Evolutionary conservation across 2,329 filamentous ascomycete genomes (phyloP), one percentile per base, ranked within the genome.

Genomic region (Stagonosporopsis cucurbitacearum): DNA sequence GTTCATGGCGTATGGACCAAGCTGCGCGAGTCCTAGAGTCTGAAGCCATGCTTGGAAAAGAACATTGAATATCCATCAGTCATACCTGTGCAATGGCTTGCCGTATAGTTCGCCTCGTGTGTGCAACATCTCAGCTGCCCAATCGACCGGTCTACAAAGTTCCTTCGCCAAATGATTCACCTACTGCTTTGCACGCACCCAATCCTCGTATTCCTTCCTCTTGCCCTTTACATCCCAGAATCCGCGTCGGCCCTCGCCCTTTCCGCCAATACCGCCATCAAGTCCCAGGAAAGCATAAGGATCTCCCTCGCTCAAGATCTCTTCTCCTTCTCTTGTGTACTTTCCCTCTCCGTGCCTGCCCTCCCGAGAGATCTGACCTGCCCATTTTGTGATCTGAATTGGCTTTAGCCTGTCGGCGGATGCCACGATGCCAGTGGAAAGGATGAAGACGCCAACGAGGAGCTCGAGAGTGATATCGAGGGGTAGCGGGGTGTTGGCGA

Each of bases 151-250:
- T 22, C 13, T 33, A 15, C 28, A 22, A 13, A 11, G 30, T 4
- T 5, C 19, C n/a, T 3, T 36, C 37, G 28, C 25, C 13, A 9
- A 6, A 11, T 30, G 28, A 17, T 15, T 25, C 28, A 15, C 59
- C 52, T 64, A 41, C 59, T 58, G 65, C 26, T 61, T 60, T 49
- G 59, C 63, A 39, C 53, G 57, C 3, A 59, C 90, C 77, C 92
- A 88, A 62, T 96, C 90, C 77, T 97, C 91, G 77, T 93, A 84
- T 71, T 98, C 98, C 13, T 90, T 88, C 48, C 88, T 87, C 65
- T 95, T 83, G 57, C 89, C 89, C 75, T 92, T 87, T 60, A 98
- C 91, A 78, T 99, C 91, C 78, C 92, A 84, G 69, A 98, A 99
- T 1, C 91, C 88, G 42, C 88, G 86, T 64, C 95, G 81, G 57